A percentile compares a stretch with the other conserved stretches of the same genome.
Conservation (phyloP, 192 early-diverging fungal species). For the Coemansia asiatica region DNA sequence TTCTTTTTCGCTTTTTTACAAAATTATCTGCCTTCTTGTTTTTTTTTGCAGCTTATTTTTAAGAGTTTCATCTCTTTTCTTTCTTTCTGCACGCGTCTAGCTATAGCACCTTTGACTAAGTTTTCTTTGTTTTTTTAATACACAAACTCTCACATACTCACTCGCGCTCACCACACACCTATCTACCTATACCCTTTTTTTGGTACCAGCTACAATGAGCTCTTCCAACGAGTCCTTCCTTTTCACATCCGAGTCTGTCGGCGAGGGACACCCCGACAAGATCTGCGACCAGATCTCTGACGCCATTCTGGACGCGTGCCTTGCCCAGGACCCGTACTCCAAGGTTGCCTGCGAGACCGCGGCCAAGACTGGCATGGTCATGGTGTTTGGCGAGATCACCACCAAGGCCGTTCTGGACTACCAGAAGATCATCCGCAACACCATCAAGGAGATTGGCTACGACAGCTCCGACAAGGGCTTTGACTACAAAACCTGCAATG, state of each 20-base stretch:
- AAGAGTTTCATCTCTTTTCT: no score
- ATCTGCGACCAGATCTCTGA: constrained; percentile 99
- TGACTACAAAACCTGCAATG: constrained; percentile 99
- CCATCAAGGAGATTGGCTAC: constrained; percentile 98
- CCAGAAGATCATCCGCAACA: constrained; percentile 99
- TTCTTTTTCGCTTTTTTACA: not conserved
- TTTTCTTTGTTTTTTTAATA: not conserved
- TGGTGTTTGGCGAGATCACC: constrained; percentile 99
- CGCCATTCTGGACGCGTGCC: constrained; percentile 96
- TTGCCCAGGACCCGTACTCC: constrained; percentile 92
- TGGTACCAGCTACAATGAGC: constrained; percentile 21
- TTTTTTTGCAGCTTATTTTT: not conserved
- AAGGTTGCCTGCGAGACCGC: constrained; percentile 99
- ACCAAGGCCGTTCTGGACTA: constrained; percentile 98
- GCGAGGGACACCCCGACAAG: constrained; percentile 99
- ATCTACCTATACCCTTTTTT: constrained; percentile 1
- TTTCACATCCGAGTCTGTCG: constrained; percentile 99
- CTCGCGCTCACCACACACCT: no score
- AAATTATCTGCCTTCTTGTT: not conserved
- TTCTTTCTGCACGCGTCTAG: not conserved
- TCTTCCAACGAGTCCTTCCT: constrained; percentile 81
- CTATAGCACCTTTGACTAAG: not conserved
- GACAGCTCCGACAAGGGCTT: constrained; percentile 99
- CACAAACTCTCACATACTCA: not conserved
- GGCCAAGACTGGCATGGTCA: constrained; percentile 99